A percentile compares a stretch with the other conserved stretches of the same genome.
Conservation (phyloP, 345 rosid species). For the Camelina laxa region DNA sequence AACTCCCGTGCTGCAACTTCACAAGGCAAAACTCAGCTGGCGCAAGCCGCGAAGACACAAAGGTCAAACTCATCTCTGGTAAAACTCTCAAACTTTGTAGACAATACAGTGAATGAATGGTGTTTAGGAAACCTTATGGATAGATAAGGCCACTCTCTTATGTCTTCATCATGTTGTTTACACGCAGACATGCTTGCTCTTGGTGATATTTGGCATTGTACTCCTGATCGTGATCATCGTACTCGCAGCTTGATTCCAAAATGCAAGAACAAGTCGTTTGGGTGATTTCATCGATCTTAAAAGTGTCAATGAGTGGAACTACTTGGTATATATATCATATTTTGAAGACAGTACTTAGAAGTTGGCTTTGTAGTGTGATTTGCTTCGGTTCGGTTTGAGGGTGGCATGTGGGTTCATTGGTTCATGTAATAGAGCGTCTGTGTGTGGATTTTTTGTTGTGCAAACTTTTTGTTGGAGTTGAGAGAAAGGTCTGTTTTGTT, state of each 20-base stretch:
- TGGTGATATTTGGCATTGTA: conserved; percentile 93
- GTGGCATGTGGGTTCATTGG: background rate
- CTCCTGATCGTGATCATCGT: conserved; percentile 85
- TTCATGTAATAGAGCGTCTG: conserved; percentile 21
- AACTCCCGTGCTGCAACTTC: conserved; percentile 82
- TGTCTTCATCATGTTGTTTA: conserved; percentile 28
- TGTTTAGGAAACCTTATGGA: background rate
- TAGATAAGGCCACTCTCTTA: background rate
- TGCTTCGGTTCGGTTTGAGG: conserved; percentile 12
- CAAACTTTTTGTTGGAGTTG: conserved; percentile 39
- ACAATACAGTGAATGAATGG: background rate
- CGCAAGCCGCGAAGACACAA: conserved; percentile 88
- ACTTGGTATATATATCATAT: conserved; percentile 32
- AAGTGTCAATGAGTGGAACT: conserved; percentile 23
- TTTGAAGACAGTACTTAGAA: conserved; percentile 29
- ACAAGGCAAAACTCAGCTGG: conserved; percentile 82
- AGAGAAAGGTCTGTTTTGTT: conserved; percentile 18
- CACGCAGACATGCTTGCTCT: conserved; percentile 88
- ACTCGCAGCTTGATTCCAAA: conserved; percentile 65
- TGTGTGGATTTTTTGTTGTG: conserved; percentile 33
- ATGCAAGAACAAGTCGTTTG: conserved; percentile 9
- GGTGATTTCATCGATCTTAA: conserved; percentile 22
- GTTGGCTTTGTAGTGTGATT: conserved; percentile 32
- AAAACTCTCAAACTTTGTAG: conserved; percentile 25
- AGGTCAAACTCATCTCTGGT: conserved; percentile 98